Conservation (phyloP, 2,329 filamentous ascomycete species). For the Exophiala dermatitidis region DNA sequence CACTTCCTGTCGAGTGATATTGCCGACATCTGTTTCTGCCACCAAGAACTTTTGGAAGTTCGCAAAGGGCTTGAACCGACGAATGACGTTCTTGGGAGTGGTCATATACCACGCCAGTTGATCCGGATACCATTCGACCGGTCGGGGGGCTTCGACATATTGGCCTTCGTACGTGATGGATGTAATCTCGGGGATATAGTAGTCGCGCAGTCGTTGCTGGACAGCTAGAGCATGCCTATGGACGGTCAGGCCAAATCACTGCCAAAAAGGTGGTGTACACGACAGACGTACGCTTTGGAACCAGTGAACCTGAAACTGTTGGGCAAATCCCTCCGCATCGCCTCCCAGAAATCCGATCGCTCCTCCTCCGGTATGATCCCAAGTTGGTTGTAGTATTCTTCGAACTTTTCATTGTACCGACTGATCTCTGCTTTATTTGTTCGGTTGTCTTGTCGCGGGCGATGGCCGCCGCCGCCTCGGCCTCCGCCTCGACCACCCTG, state of each 20-base stretch:
- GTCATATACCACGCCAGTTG: constrained; percentile 96
- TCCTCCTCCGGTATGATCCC: constrained; percentile 72
- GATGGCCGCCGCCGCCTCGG: constrained; percentile 33
- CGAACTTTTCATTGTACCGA: constrained; percentile 77
- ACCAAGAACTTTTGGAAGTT: constrained; percentile 97
- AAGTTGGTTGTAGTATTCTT: constrained; percentile 76
- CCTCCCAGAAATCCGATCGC: constrained; percentile 72
- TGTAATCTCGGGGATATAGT: constrained; percentile 85
- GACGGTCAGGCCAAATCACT: not conserved
- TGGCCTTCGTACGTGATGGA: constrained; percentile 78
- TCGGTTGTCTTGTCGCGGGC: constrained; percentile 33
- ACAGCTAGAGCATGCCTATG: constrained; percentile 81
- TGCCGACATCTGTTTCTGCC: constrained; percentile 92
- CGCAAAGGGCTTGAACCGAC: constrained; percentile 87
- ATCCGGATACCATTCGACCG: constrained; percentile 89
- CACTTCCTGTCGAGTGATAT: constrained; percentile 94
- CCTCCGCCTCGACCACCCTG: constrained; percentile 36
- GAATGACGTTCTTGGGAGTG: constrained; percentile 90
- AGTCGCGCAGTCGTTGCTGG: constrained; percentile 75
- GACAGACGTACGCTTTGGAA: constrained; percentile 65
- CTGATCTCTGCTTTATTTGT: constrained; percentile 54
- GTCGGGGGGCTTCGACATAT: constrained; percentile 70
- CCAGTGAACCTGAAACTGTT: constrained; percentile 98
- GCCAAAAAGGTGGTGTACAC: not conserved
- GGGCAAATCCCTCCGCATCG: constrained; percentile 74